phyloP scores from a whole-genome alignment of 2,329 filamentous ascomycete species.

The Colletotrichum sp. region DNA sequence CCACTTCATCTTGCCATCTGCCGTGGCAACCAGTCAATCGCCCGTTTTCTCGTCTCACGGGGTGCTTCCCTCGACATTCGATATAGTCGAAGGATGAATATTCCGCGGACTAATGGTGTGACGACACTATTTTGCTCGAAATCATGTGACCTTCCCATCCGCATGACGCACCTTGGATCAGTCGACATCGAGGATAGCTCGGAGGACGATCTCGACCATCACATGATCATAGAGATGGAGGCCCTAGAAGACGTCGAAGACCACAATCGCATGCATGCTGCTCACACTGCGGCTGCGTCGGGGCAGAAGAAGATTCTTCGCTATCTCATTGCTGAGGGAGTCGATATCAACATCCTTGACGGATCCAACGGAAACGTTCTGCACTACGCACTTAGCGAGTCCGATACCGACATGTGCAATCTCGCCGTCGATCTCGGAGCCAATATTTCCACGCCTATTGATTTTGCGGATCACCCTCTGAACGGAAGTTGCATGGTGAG shows the following conservation, averaged over 20 bases:
- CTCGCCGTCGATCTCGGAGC: background rate
- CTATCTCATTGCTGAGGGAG: too few relatives aligned
- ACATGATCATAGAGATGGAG: too few relatives aligned
- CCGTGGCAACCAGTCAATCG: background rate
- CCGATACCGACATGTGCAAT: background rate
- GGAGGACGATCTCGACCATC: fast-evolving
- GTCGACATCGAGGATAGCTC: fast-evolving
- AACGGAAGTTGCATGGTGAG: background rate
- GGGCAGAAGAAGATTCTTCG: background rate
- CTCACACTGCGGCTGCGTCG: background rate
- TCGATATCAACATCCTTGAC: background rate
- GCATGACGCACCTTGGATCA: background rate
- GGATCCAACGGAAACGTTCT: fast-evolving
- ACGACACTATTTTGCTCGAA: fast-evolving
- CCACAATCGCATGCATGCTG: background rate
- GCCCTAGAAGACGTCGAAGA: too few relatives aligned
- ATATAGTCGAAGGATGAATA: background rate
- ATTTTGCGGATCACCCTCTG: too few relatives aligned
- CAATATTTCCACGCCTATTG: background rate
- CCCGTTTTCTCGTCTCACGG: background rate
- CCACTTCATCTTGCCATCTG: background rate
- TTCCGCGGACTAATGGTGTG: background rate
- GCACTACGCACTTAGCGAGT: background rate
- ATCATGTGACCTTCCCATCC: too few relatives aligned
- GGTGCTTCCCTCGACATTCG: background rate